Conservation (phyloP, 2,329 filamentous ascomycete species). For the Paecilomyces variotii region DNA sequence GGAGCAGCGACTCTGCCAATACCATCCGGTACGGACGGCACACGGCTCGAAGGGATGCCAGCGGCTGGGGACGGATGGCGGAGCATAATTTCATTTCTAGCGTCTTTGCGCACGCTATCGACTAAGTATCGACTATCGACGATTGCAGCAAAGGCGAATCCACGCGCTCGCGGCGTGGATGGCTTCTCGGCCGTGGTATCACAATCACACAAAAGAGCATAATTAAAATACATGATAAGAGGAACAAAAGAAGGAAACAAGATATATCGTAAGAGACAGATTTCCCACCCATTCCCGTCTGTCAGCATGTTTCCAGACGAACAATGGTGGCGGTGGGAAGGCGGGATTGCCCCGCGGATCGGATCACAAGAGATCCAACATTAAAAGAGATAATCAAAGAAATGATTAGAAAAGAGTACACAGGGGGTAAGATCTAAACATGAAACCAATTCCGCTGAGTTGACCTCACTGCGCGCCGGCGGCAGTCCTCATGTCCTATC, state of each 20-base stretch:
- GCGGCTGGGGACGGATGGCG: background rate
- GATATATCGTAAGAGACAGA: background rate
- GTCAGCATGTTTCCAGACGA: background rate
- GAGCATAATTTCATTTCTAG: background rate
- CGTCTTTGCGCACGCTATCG: background rate
- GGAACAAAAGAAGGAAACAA: background rate
- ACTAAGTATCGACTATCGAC: background rate
- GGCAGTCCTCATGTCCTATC: background rate
- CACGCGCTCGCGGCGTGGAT: background rate
- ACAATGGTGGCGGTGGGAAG: background rate
- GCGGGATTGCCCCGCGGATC: background rate
- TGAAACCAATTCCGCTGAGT: background rate
- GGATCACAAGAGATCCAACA: background rate
- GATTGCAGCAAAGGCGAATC: no score
- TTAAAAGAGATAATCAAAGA: background rate
- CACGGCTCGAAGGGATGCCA: background rate
- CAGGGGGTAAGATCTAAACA: background rate
- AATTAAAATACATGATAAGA: background rate
- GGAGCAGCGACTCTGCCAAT: background rate
- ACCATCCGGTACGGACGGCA: background rate
- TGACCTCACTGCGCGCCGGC: background rate
- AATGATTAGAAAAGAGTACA: background rate
- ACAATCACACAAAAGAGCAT: background rate
- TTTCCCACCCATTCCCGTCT: background rate
- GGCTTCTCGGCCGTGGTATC: background rate